Evolutionary conservation across 208 protist genomes (phyloP), one percentile per base, ranked within the genome.

Genomic region (Strigomonas galati): DNA sequence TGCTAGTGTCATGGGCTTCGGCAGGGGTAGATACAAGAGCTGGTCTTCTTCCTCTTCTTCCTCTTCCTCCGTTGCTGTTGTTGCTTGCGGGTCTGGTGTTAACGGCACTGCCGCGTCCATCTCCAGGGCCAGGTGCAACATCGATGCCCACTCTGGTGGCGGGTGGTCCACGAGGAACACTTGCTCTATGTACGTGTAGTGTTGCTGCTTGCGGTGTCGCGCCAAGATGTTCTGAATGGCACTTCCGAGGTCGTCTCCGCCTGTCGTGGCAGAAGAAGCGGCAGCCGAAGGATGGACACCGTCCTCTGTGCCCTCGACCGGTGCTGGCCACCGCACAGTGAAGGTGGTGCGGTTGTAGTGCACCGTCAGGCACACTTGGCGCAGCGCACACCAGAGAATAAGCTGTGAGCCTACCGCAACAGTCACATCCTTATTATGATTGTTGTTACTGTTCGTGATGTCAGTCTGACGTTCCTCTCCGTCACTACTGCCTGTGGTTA

Each of bases 251-350:
- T n/a, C n/a, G n/a, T 48, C 43, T 48, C 14, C 43, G 43, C 43
- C 43, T 10, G 14, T n/a, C 10, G 14, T 48, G 14, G 14, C 43
- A 17, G 17, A 10, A 10, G 43, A 48, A 48, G 43, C 43, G 43
- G 14, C 43, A 48, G 14, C 43, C 17, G 43, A 10, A 48, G 17
- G 10, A 56, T 56, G 17, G n/a, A 56, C 19, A n/a, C 7, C 4
- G 30, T 7, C 21, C 27, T 59, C 54, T 3, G 72, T 46, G 6
- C 80, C 71, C 2, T 74, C 74, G 31, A 88, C 78, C 1, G 71
- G 78, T 1, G 82, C 85, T 17, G 89, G 89, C 89, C 89, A 95
- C 1, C 84, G 82, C 31, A 95, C 89, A 1, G 78, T 82, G 76
- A 95, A 95, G 12, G 81, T 85, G 6, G 62, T 62, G 7, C 84